These are phyloP conservation scores for Nakazawaea anatomiae DNA, from an alignment of 805 yeast species.

Conservation along the genomic window DNA sequence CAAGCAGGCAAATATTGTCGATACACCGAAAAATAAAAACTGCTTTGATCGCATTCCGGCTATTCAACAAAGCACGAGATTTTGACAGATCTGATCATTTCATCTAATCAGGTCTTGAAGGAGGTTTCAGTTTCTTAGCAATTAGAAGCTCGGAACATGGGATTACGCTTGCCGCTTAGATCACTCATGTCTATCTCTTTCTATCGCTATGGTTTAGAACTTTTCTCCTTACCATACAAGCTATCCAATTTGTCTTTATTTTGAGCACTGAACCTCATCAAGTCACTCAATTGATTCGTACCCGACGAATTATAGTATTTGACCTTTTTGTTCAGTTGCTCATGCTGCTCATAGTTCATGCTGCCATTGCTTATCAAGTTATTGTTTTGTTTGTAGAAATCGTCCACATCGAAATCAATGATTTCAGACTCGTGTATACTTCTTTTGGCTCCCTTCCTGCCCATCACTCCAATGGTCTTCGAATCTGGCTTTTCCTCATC, in stretches of 20 bases:
- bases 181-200: not conserved
- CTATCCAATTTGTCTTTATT: constrained; percentile 20
- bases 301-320: constrained; percentile 21
- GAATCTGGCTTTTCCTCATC: not conserved
- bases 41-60: too few relatives aligned
- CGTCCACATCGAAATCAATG: constrained; percentile 29
- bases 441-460: constrained; percentile 1
- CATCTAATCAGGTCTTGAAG: too few relatives aligned
- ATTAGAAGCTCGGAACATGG: too few relatives aligned
- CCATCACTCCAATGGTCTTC: too few relatives aligned
- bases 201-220: constrained; percentile 16
- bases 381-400: constrained; percentile 30
- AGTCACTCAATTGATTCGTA: constrained; percentile 24
- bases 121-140: too few relatives aligned
- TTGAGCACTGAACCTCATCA: constrained; percentile 23
- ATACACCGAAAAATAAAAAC: too few relatives aligned
- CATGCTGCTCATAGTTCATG: constrained; percentile 19
- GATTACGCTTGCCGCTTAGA: not conserved
- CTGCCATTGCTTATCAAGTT: constrained; percentile 25
- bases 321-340: constrained; percentile 16
- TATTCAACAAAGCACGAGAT: too few relatives aligned
- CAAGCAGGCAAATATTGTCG: too few relatives aligned
- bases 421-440: constrained; percentile 18
- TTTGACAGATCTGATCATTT: not conserved
- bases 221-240: constrained; percentile 15